These are phyloP conservation scores for Canavalia gladiata DNA, from an alignment of 306 rosid genomes.

Conservation along the genomic window DNA sequence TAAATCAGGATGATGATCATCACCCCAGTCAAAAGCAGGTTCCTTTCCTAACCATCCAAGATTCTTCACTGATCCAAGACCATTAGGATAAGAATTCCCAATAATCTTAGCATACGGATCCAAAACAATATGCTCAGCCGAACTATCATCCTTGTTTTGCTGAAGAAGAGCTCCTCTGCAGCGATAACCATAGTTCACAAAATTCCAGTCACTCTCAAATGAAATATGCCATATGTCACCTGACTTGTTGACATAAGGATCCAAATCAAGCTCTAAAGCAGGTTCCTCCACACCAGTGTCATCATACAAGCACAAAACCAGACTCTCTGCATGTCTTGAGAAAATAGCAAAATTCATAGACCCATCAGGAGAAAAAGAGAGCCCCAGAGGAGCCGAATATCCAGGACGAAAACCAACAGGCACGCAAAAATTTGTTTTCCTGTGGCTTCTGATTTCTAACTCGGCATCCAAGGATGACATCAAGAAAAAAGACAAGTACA, in stretches of 20 bases:
- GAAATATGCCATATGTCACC: conserved; percentile 93
- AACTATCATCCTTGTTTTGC: conserved; percentile 43
- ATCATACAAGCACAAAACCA: conserved; percentile 85
- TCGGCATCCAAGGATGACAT: conserved; percentile 48
- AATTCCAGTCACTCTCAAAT: conserved; percentile 60
- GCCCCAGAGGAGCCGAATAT: conserved; percentile 72
- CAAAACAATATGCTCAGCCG: conserved; percentile 55
- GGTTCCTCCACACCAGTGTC: conserved; percentile 63
- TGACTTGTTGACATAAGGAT: conserved; percentile 82
- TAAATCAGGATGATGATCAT: conserved; percentile 60
- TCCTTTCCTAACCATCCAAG: conserved; percentile 72
- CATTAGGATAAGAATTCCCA: conserved; percentile 56
- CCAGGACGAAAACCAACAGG: conserved; percentile 84
- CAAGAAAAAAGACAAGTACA: conserved; percentile 79
- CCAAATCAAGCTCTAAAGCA: conserved; percentile 90
- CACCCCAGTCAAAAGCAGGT: conserved; percentile 82
- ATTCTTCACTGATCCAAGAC: conserved; percentile 52
- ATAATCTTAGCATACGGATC: conserved; percentile 89
- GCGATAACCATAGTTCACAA: conserved; percentile 83
- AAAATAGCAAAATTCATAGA: conserved; percentile 77
- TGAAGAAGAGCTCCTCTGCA: conserved; percentile 53
- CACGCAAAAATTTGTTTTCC: conserved; percentile 75
- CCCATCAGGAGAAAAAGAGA: conserved; percentile 70
- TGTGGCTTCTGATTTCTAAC: conserved; percentile 72
- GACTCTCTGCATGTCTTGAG: conserved; percentile 74